Conservation (phyloP, 2,329 filamentous ascomycete species). For the Colletotrichum australisinense region DNA sequence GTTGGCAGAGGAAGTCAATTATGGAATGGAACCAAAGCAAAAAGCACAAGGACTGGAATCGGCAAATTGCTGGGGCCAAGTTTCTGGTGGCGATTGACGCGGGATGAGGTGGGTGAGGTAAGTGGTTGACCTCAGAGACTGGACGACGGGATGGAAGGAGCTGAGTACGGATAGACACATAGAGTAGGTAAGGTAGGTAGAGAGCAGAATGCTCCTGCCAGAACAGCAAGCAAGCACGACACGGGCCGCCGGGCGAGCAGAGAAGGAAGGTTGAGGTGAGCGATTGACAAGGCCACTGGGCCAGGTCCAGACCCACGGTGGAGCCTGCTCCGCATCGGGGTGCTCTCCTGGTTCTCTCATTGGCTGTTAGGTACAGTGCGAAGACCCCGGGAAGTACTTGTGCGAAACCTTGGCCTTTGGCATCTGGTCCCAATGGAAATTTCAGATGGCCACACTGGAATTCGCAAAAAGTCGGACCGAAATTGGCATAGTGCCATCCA, state of each 20-base stretch:
- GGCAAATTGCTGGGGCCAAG: no score
- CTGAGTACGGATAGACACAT: no score
- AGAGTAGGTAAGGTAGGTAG: no score
- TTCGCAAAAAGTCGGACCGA: background rate
- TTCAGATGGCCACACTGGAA: background rate
- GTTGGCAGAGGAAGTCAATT: background rate
- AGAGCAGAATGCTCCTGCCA: no score
- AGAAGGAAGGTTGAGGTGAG: background rate
- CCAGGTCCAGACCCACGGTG: background rate
- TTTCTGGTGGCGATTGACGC: background rate
- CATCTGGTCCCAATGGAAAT: background rate
- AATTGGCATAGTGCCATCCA: background rate
- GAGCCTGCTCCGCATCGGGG: background rate
- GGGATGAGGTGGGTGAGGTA: background rate
- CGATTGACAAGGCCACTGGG: background rate
- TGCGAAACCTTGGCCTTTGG: background rate
- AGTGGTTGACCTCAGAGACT: no score
- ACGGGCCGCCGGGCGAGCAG: background rate
- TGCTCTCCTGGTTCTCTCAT: background rate
- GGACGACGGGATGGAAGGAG: background rate
- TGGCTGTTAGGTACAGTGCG: rapidly evolving
- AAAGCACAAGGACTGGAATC: no score
- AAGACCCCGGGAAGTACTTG: rapidly evolving
- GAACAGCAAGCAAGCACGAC: background rate
- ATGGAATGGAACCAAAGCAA: no score